Evolutionary conservation across 768 basidiomycete species (phyloP).

Genomic region (Tremella fuciformis): DNA sequence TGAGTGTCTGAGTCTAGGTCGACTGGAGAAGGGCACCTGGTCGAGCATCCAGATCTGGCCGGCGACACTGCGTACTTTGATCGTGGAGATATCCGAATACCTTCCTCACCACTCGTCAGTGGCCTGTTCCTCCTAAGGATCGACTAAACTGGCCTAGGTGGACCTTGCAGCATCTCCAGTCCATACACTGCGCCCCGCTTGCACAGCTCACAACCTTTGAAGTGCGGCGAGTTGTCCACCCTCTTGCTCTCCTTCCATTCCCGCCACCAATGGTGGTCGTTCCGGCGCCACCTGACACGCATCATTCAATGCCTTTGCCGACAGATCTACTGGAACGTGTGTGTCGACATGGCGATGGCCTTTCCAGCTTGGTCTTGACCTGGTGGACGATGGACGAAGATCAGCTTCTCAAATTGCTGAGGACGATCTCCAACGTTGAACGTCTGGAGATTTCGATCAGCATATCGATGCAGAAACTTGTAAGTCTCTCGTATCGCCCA

Average conservation of each 20-base stretch:
- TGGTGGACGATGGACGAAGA: slow-evolving; percentile 21
- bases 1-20: slow-evolving; percentile 15
- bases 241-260: slow-evolving; percentile 15
- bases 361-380: background rate
- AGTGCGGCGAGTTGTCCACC: slow-evolving; percentile 15
- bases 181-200: slow-evolving; percentile 19
- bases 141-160: slow-evolving; percentile 12
- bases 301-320: no score
- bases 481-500: no score
- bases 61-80: slow-evolving; percentile 8
- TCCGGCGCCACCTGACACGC: no score
- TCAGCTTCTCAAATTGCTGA: slow-evolving; percentile 11
- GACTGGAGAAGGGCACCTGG: slow-evolving; percentile 26
- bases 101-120: slow-evolving; percentile 21
- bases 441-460: slow-evolving; percentile 3
- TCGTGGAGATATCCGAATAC: slow-evolving; percentile 17
- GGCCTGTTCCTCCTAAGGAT: background rate
- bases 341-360: background rate
- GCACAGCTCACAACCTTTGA: slow-evolving; percentile 15
- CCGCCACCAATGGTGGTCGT: slow-evolving; percentile 4
- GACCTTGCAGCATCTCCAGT: slow-evolving; percentile 23
- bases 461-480: no score
- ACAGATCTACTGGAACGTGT: no score
- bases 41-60: slow-evolving; percentile 21
- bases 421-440: background rate